phyloP scores from a whole-genome alignment of 805 yeast species.

The Zygosaccharomyces rouxii region DNA sequence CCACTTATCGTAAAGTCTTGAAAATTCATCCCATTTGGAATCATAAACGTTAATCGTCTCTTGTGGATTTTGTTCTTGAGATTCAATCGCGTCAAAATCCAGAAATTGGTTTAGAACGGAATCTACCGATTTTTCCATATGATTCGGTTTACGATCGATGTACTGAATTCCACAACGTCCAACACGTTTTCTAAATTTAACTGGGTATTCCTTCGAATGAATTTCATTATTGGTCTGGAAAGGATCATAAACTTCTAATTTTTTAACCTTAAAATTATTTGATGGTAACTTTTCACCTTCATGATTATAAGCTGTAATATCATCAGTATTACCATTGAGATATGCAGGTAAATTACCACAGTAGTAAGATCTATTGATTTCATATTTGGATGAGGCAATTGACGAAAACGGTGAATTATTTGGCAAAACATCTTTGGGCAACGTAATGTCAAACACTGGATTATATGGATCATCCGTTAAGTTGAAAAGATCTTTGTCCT shows the following conservation, averaged over 20 bases:
- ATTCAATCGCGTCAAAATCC: conserved; percentile 36
- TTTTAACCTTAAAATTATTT: conserved; percentile 25
- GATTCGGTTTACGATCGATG: conserved; percentile 67
- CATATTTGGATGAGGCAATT: conserved; percentile 63
- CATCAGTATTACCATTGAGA: conserved; percentile 27
- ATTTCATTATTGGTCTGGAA: conserved; percentile 31
- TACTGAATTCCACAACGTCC: conserved; percentile 69
- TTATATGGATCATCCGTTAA: conserved; percentile 81
- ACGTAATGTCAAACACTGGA: conserved; percentile 70
- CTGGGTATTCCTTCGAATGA: conserved; percentile 41
- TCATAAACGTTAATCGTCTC: conserved; percentile 42
- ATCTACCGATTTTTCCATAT: conserved; percentile 32
- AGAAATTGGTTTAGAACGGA: conserved; percentile 40
- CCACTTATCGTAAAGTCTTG: conserved; percentile 60
- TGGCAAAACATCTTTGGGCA: conserved; percentile 50
- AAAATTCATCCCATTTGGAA: conserved; percentile 41
- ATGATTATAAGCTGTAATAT: conserved; percentile 22
- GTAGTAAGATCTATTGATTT: conserved; percentile 56
- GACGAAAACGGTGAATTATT: conserved; percentile 76
- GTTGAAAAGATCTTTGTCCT: conserved; percentile 71
- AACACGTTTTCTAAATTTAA: conserved; percentile 65
- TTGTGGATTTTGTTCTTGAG: conserved; percentile 23
- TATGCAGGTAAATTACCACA: conserved; percentile 30
- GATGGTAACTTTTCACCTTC: conserved; percentile 33
- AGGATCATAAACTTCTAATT: conserved; percentile 38